Percentiles rank a stretch among this genome's conserved stretches.
Conservation (phyloP, 2,329 filamentous ascomycete genomes). For the Fusarium sp. region DNA sequence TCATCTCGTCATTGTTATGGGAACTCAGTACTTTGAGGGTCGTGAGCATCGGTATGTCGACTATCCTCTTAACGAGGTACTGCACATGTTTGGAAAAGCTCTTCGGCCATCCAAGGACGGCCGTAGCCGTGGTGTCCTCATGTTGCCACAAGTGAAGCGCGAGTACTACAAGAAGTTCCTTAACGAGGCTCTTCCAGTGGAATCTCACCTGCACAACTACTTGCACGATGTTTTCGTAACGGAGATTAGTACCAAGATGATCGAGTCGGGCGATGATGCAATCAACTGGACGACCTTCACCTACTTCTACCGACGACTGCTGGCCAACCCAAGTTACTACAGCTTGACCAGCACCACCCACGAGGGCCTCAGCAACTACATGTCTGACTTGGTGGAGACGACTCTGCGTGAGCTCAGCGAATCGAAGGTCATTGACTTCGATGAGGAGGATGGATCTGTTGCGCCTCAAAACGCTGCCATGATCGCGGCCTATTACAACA, state of each 20-base stretch:
- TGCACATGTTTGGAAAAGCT: constrained; percentile 98
- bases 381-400: constrained; percentile 93
- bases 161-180: constrained; percentile 99
- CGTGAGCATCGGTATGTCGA: constrained; percentile 97
- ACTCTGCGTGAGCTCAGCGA: constrained; percentile 91
- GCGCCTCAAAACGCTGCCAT: constrained; percentile 93
- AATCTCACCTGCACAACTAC: constrained; percentile 91
- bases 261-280: constrained; percentile 93
- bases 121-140: constrained; percentile 88
- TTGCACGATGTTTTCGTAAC: constrained; percentile 96
- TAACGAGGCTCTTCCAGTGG: constrained; percentile 93
- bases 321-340: constrained; percentile 98
- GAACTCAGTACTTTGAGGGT: constrained; percentile 96
- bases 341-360: constrained; percentile 87
- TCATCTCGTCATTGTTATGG: constrained; percentile 95
- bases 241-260: constrained; percentile 95
- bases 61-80: constrained; percentile 90
- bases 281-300: constrained; percentile 99
- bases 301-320: constrained; percentile 93
- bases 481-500: constrained; percentile 99
- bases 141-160: constrained; percentile 93
- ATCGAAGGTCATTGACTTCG: constrained; percentile 94
- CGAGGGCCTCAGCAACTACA: constrained; percentile 90
- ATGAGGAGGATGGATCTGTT: constrained; percentile 91
- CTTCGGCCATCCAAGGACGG: constrained; percentile 81